These are phyloP conservation scores for Endoconidiophora laricicola DNA, from an alignment of 2,329 filamentous ascomycete species.

Conservation along the genomic window DNA sequence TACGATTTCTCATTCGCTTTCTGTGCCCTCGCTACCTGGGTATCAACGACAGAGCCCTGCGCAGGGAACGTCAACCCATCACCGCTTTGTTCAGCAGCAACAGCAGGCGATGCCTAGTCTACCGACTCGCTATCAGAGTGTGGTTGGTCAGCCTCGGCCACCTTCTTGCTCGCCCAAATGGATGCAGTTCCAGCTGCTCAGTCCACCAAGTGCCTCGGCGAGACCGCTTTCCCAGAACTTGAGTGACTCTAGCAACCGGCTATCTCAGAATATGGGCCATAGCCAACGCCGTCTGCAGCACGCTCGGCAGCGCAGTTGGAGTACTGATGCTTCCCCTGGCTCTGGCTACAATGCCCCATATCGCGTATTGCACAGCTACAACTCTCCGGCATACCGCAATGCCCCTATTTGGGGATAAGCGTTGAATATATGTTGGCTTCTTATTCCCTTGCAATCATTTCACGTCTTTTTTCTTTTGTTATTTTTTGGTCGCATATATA, in stretches of 20 bases:
- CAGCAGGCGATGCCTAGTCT: conserved; percentile 4
- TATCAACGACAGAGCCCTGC: conserved; percentile 13
- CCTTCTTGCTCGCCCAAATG: conserved; percentile 6
- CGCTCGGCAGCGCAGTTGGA: conserved; percentile 23
- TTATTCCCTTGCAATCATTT: not conserved
- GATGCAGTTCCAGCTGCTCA: conserved; percentile 12
- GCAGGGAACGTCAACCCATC: conserved; percentile 13
- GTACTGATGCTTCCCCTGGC: conserved; percentile 16
- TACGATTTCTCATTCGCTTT: conserved; percentile 1
- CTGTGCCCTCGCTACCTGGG: not conserved
- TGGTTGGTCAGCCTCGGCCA: not conserved
- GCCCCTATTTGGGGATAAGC: conserved; percentile 38
- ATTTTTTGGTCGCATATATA: conserved; percentile 1
- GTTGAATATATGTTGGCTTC: not conserved
- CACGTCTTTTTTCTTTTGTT: conserved; percentile 1
- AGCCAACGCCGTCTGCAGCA: conserved; percentile 17
- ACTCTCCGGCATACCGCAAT: conserved; percentile 38
- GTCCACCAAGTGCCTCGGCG: no score
- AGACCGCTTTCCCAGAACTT: conserved; percentile 12
- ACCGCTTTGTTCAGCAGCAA: conserved; percentile 14
- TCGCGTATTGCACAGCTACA: conserved; percentile 40
- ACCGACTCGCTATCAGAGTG: conserved; percentile 11
- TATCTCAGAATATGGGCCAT: not conserved
- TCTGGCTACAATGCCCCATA: conserved; percentile 23
- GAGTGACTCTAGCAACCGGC: conserved; percentile 10